phyloP scores from a whole-genome alignment of 768 basidiomycete genomes.

The Cyclocybe aegerita region DNA sequence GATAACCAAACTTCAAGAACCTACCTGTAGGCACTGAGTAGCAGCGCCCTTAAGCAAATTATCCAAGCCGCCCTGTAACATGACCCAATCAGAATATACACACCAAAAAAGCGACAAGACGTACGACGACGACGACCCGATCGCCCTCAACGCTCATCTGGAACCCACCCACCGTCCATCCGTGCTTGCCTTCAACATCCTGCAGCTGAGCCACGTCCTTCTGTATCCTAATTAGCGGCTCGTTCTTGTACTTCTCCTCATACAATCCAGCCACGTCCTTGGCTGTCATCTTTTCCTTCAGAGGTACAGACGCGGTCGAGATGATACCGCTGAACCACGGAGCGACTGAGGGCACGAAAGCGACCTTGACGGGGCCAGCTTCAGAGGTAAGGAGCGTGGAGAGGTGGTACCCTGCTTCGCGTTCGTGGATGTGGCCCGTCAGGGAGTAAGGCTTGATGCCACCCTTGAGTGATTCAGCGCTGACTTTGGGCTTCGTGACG shows the following conservation, averaged over 20 bases:
- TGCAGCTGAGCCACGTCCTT: slow-evolving; percentile 70
- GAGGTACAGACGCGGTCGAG: slow-evolving; percentile 80
- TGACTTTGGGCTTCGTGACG: slow-evolving; percentile 78
- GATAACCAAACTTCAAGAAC: slow-evolving; percentile 21
- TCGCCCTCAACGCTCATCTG: slow-evolving; percentile 90
- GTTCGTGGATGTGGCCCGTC: slow-evolving; percentile 98
- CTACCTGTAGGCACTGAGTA: slow-evolving; percentile 94
- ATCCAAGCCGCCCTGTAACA: slow-evolving; percentile 81
- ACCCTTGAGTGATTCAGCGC: slow-evolving; percentile 69
- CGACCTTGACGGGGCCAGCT: slow-evolving; percentile 49
- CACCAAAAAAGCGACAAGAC: slow-evolving; percentile 20
- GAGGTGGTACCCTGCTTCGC: slow-evolving; percentile 88
- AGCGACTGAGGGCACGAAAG: slow-evolving; percentile 85
- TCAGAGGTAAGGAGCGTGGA: slow-evolving; percentile 48
- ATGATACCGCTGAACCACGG: slow-evolving; percentile 98
- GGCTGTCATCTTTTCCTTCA: slow-evolving; percentile 66
- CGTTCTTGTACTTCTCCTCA: slow-evolving; percentile 71
- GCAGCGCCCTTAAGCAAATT: slow-evolving; percentile 98
- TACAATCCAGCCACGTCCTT: slow-evolving; percentile 72
- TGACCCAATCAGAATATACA: neutral
- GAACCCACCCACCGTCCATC: slow-evolving; percentile 89
- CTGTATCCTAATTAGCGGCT: slow-evolving; percentile 69
- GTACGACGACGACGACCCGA: slow-evolving; percentile 89
- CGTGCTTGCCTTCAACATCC: slow-evolving; percentile 82
- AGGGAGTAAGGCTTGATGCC: slow-evolving; percentile 84